A percentile compares a stretch with the other conserved stretches of the same genome.
Evolutionary conservation across 1,139 yeast species (phyloP).

Genomic region (Geotrichum cucujoidarum): DNA sequence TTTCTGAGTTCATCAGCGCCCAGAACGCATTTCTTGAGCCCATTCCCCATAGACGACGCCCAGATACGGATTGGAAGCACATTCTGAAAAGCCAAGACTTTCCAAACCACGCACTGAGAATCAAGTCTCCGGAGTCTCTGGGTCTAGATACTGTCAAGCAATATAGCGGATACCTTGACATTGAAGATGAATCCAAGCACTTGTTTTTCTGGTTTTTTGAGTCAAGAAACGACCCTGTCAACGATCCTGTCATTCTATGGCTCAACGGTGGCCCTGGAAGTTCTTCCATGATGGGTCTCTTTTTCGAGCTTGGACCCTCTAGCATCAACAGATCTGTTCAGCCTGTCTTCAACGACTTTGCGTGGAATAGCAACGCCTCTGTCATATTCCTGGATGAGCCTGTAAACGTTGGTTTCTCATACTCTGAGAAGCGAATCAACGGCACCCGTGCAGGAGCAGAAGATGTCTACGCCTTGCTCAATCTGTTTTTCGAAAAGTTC

Average conservation of each 20-base stretch:
- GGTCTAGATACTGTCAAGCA: conserved; percentile 73
- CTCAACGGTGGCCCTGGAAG: conserved; percentile 92
- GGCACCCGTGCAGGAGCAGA: conserved; percentile 68
- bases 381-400: conserved; percentile 94
- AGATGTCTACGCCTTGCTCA: conserved; percentile 74
- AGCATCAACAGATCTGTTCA: conserved; percentile 59
- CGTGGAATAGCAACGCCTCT: conserved; percentile 88
- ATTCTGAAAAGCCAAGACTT: conserved; percentile 24
- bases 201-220: conserved; percentile 84
- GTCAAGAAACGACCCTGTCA: conserved; percentile 80
- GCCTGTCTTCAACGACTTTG: conserved; percentile 69
- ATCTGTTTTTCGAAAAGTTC: conserved; percentile 70
- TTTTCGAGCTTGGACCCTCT: conserved; percentile 87
- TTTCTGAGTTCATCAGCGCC: neutral
- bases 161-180: conserved; percentile 83
- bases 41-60: conserved; percentile 2
- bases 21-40: neutral
- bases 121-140: conserved; percentile 54
- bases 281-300: conserved; percentile 83
- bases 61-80: conserved; percentile 27
- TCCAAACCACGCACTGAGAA: conserved; percentile 26
- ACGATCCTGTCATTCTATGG: conserved; percentile 84
- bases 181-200: conserved; percentile 70
- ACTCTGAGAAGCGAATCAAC: conserved; percentile 51
- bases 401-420: conserved; percentile 88